A percentile compares a stretch with the other conserved stretches of the same genome.
These are phyloP conservation scores for Tubosaeta sp. DNA, from an alignment of 768 basidiomycete species.

Conservation along the genomic window DNA sequence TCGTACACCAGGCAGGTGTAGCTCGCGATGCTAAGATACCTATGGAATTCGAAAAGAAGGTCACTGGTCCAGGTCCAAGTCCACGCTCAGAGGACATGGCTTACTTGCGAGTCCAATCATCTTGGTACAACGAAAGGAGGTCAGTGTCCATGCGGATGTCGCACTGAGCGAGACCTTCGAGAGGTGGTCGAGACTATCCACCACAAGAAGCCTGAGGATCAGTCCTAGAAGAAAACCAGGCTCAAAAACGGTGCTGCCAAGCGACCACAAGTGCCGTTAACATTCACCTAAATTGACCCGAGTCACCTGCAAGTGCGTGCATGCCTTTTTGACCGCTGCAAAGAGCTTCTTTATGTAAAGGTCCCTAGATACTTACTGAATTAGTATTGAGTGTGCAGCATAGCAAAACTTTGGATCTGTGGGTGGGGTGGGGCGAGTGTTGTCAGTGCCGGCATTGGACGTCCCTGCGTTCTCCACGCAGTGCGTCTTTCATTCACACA, in stretches of 20 bases:
- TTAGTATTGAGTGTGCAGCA: too few relatives aligned
- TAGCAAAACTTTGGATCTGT: too few relatives aligned
- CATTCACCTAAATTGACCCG: neutral
- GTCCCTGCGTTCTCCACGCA: too few relatives aligned
- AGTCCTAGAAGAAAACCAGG: too few relatives aligned
- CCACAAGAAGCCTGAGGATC: neutral
- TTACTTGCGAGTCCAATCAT: neutral
- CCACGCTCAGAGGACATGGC: neutral
- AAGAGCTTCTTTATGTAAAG: too few relatives aligned
- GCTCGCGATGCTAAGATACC: slow-evolving; percentile 6
- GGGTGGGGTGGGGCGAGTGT: too few relatives aligned
- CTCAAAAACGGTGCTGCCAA: neutral
- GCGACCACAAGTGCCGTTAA: neutral
- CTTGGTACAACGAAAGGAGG: neutral
- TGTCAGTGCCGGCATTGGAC: too few relatives aligned
- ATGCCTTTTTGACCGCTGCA: too few relatives aligned
- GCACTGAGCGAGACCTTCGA: neutral
- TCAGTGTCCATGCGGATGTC: neutral
- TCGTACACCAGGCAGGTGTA: slow-evolving; percentile 14
- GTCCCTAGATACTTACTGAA: too few relatives aligned
- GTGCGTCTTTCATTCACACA: too few relatives aligned
- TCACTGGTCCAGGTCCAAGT: neutral
- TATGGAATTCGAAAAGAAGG: neutral
- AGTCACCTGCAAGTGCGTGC: too few relatives aligned
- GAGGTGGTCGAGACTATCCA: neutral